Evolutionary conservation across 2,329 filamentous ascomycete species (phyloP).

Genomic region (Elsinoe arachidis): DNA sequence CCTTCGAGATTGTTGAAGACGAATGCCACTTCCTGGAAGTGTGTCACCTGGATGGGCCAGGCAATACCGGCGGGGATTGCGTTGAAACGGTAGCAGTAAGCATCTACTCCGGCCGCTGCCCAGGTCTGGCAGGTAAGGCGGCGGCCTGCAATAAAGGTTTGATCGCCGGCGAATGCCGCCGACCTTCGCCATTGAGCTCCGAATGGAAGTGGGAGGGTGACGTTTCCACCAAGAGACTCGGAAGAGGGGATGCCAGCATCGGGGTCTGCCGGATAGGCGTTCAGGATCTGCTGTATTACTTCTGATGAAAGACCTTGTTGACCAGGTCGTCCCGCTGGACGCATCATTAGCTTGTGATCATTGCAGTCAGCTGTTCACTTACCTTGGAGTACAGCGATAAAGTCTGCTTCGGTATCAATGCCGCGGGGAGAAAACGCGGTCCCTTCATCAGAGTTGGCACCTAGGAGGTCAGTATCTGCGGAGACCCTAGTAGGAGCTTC

Average conservation of each 20-base stretch:
- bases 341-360: not conserved
- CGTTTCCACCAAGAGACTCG: conserved; percentile 25
- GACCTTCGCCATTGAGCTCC: conserved; percentile 47
- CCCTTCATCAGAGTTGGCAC: conserved; percentile 57
- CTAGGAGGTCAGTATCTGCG: not conserved
- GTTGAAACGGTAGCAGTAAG: conserved; percentile 57
- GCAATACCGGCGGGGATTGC: conserved; percentile 41
- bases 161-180: conserved; percentile 48
- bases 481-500: not conserved
- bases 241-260: conserved; percentile 41
- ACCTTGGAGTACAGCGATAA: conserved; percentile 35
- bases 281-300: conserved; percentile 34
- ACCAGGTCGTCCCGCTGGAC: conserved; percentile 12
- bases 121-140: conserved; percentile 46
- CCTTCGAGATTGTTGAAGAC: conserved; percentile 40
- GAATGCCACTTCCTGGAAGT: conserved; percentile 46
- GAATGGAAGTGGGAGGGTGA: conserved; percentile 27
- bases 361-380: conserved; percentile 3
- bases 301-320: conserved; percentile 17
- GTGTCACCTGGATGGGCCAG: conserved; percentile 38
- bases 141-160: conserved; percentile 47
- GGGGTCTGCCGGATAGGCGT: conserved; percentile 48
- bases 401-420: conserved; percentile 48
- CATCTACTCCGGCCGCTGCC: conserved; percentile 39
- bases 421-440: conserved; percentile 45